Percentiles rank a stretch among this genome's conserved stretches.
phyloP scores from a whole-genome alignment of 1,139 yeast genomes.

The Pichia sp. region DNA sequence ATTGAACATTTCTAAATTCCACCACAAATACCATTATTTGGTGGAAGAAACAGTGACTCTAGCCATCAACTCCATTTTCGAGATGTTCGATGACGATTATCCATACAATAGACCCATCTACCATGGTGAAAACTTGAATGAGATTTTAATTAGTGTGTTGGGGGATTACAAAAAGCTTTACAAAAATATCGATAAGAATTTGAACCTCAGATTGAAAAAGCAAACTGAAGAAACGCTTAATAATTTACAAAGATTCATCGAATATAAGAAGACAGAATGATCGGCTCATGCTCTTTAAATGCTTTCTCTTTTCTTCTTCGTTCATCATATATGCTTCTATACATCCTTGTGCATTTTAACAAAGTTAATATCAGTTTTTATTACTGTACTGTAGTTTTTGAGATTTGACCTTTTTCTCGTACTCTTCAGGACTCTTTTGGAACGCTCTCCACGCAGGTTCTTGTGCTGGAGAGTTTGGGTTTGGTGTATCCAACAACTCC shows the following conservation, averaged over 20 bases:
- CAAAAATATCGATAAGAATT: conserved; percentile 66
- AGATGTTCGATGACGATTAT: conserved; percentile 74
- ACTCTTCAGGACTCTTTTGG: conserved; percentile 58
- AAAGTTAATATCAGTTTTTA: conserved; percentile 11
- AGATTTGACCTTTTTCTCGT: conserved; percentile 71
- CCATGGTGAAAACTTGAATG: conserved; percentile 50
- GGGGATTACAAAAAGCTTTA: conserved; percentile 49
- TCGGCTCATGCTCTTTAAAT: background rate
- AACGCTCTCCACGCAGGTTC: conserved; percentile 93
- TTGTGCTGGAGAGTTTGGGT: conserved; percentile 95
- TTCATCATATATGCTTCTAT: background rate
- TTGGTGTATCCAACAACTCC: conserved; percentile 83
- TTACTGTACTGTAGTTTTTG: conserved; percentile 70
- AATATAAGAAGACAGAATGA: conserved; percentile 54
- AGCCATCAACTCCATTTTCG: conserved; percentile 62
- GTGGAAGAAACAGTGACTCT: conserved; percentile 46
- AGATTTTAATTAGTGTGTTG: conserved; percentile 41
- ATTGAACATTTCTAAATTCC: conserved; percentile 18
- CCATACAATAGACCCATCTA: conserved; percentile 67
- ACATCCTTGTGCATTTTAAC: background rate
- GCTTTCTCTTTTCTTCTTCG: background rate
- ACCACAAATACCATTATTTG: conserved; percentile 24
- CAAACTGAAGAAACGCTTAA: conserved; percentile 63
- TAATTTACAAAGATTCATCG: conserved; percentile 70
- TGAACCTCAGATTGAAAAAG: conserved; percentile 51